phyloP scores from a whole-genome alignment of 83 land plant species.

The Larix sibirica region DNA sequence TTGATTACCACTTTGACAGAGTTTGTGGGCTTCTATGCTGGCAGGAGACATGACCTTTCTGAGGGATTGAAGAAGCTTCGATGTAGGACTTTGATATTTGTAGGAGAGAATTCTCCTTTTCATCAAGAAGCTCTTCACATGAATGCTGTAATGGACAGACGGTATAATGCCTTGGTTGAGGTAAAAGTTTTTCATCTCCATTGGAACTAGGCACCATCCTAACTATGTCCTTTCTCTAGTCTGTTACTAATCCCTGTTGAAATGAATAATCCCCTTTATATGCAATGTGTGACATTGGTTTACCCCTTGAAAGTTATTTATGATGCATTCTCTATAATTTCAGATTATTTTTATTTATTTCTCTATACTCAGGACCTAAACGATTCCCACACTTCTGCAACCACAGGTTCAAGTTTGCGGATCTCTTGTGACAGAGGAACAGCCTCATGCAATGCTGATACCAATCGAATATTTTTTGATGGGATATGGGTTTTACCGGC shows the following conservation, averaged over 20 bases:
- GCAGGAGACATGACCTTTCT: slow-evolving; percentile 78
- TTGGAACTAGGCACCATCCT: too few relatives aligned
- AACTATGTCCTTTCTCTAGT: background rate
- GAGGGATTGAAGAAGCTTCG: slow-evolving; percentile 67
- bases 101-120: slow-evolving; percentile 89
- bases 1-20: too few relatives aligned
- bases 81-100: slow-evolving; percentile 83
- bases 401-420: slow-evolving; percentile 87
- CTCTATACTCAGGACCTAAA: too few relatives aligned
- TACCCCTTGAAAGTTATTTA: background rate
- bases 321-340: background rate
- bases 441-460: slow-evolving; percentile 85
- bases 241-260: background rate
- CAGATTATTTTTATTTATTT: background rate
- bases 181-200: slow-evolving; percentile 26
- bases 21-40: background rate
- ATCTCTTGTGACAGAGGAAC: slow-evolving; percentile 88
- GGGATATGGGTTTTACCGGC: slow-evolving; percentile 77
- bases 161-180: slow-evolving; percentile 79
- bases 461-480: slow-evolving; percentile 85
- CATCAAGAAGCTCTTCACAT: slow-evolving; percentile 78
- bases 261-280: too few relatives aligned
- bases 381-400: too few relatives aligned
- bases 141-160: slow-evolving; percentile 57
- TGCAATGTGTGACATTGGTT: background rate